Base-by-base conservation (phyloP, 2,329 filamentous ascomycete species). In the Cladorrhinum sp. region DNA sequence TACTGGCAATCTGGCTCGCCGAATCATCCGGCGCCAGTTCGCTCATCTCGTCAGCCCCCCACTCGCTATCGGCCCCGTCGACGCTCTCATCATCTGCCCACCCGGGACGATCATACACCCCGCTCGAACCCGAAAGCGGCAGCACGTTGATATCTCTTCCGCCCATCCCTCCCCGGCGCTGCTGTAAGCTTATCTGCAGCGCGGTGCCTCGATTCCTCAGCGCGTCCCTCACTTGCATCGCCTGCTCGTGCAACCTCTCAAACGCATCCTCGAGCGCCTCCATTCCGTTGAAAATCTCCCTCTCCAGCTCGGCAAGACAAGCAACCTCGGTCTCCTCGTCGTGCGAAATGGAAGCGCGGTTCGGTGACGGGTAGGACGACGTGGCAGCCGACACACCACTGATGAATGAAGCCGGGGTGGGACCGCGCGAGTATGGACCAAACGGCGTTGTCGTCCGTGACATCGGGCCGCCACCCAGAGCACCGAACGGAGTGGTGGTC, bases 241-340 rank as follows among this genome's bases (percentile, higher is more conserved):
- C 94, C 70, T 88, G 89, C 66, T 86, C 84, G 72, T 98, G 94
- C n/a, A 98, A 81, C 26, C 86, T 86, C 76, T 98, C 94, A 68
- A 98, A 97, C 0, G 93, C 92, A 71, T 97, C 92, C 74, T 98
- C 94, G 23, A 98, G 83, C 0, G 87, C 87, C 76, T 98, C 94
- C 94, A 98, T 98, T 64, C 93, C 91, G 33, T 86, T 83, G 75
- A 94, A 97, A 61, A 98, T 96, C 70, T 96, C 92, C 6, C 92
- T 86, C 75, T 98, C 94, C 42, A 97, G 87, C 75, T 97, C 94
- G 7, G 92, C 92, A 5, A 97, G 82, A 1, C 91, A 90, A 0
- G 90, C 90, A 69, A 97, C 93, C 73, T 97, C 94, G 58, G 91
- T 91, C 70, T 98, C 94, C 74, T 98, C 94, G 72, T 97, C 94